Conservation (phyloP, 129 eudicot species). For the Calendula officinalis region DNA sequence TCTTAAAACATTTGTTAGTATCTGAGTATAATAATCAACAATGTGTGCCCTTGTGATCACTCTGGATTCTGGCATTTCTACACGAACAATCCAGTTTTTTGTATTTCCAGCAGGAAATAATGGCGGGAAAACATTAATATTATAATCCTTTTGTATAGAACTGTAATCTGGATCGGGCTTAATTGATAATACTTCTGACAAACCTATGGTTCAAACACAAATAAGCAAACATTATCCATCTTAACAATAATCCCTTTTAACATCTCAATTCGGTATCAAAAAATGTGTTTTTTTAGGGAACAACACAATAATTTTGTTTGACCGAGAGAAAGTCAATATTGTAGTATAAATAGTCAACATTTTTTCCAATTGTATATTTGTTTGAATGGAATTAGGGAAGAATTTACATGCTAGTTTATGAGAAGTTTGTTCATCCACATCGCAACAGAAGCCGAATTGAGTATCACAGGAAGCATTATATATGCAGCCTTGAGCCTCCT, state of each 20-base stretch:
- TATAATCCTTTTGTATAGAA: conserved; percentile 52
- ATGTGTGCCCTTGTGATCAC: conserved; percentile 54
- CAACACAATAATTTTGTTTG: neutral
- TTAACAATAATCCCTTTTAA: neutral
- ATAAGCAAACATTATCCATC: conserved; percentile 8
- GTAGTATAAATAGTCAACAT: neutral
- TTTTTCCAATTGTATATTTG: conserved; percentile 1
- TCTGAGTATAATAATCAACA: conserved; percentile 69
- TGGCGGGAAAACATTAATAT: conserved; percentile 26
- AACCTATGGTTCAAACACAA: conserved; percentile 40
- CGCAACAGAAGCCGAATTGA: conserved; percentile 77
- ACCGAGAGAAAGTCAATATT: neutral
- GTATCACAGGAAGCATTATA: conserved; percentile 66
- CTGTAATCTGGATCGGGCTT: conserved; percentile 63
- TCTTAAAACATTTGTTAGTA: conserved; percentile 59
- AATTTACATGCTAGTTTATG: conserved; percentile 53
- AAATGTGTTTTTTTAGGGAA: neutral
- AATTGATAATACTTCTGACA: conserved; percentile 69
- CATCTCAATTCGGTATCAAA: conserved; percentile 4
- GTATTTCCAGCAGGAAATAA: conserved; percentile 53
- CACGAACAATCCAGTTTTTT: conserved; percentile 74
- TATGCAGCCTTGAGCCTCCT: conserved; percentile 76
- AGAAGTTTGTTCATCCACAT: conserved; percentile 60
- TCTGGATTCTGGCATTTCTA: conserved; percentile 48
- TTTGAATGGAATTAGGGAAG: neutral